Evolutionary conservation across 2,329 filamentous ascomycete genomes (phyloP).

Genomic region (Fusarium albidum): DNA sequence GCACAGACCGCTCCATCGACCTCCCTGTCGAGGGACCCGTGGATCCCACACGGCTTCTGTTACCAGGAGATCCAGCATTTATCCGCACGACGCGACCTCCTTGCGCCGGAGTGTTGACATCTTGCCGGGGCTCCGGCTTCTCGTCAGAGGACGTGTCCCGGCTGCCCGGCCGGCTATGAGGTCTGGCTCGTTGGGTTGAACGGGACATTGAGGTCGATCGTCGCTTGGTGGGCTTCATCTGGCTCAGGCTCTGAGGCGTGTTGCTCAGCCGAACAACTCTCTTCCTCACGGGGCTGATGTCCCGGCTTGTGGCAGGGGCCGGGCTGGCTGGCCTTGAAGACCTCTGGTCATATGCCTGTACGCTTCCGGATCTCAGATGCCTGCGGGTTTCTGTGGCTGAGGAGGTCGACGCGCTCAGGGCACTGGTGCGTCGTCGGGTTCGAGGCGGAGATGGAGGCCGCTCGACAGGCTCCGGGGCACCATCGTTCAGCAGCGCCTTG

Average conservation of each 20-base stretch:
- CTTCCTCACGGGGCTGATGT: constrained; percentile 63
- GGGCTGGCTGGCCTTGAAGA: constrained; percentile 55
- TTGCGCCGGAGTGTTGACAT: constrained; percentile 64
- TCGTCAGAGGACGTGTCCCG: constrained; percentile 53
- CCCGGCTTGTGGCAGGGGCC: constrained; percentile 49
- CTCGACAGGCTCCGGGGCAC: constrained; percentile 56
- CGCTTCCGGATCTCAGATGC: constrained; percentile 57
- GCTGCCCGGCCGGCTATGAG: constrained; percentile 50
- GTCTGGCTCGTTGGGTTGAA: constrained; percentile 42
- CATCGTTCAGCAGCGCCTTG: constrained; percentile 79
- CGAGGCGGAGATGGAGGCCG: constrained; percentile 54
- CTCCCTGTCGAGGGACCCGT: constrained; percentile 48
- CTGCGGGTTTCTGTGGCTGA: constrained; percentile 55
- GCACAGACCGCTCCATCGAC: constrained; percentile 46
- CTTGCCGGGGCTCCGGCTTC: constrained; percentile 45
- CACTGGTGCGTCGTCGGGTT: constrained; percentile 59
- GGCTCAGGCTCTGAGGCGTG: constrained; percentile 54
- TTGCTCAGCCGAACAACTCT: constrained; percentile 66
- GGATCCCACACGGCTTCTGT: constrained; percentile 48
- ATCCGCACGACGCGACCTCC: constrained; percentile 64
- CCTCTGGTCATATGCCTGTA: constrained; percentile 48
- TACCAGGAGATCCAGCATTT: constrained; percentile 59
- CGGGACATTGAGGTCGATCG: constrained; percentile 61
- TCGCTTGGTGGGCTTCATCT: constrained; percentile 52
- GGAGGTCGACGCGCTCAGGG: constrained; percentile 54